Conservation (phyloP, 2,329 filamentous ascomycete species). For the Diaporthe helianthi region DNA sequence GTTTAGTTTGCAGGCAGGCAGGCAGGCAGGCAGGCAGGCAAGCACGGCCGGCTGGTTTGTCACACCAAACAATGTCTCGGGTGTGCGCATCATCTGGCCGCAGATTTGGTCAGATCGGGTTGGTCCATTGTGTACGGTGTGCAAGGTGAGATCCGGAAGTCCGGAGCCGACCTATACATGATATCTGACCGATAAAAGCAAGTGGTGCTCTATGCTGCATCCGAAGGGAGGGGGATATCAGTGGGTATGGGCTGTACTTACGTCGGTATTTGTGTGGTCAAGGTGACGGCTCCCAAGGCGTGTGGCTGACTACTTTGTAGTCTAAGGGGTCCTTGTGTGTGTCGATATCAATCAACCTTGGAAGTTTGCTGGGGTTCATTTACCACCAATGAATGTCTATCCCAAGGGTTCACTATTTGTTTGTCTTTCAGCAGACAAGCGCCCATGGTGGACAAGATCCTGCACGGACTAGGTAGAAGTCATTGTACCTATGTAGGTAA, state of each 20-base stretch:
- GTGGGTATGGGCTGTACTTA: not conserved
- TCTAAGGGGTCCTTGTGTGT: not conserved
- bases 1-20: not conserved
- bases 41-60: not conserved
- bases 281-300: not conserved
- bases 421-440: not conserved
- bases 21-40: not conserved
- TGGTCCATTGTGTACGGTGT: conserved; percentile 24
- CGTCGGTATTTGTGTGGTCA: not conserved
- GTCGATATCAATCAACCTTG: no score
- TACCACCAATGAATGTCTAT: no score
- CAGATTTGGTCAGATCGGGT: conserved; percentile 22
- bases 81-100: conserved; percentile 21
- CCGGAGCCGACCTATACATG: conserved; percentile 22
- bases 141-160: conserved; percentile 23
- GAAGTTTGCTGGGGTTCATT: no score
- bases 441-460: not conserved
- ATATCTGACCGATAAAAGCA: conserved; percentile 4
- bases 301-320: no score
- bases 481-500: no score
- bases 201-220: not conserved
- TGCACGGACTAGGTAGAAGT: not conserved
- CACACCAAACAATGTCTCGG: conserved; percentile 26
- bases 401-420: no score
- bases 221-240: not conserved